Percentiles rank a stretch among this genome's conserved stretches.
These are phyloP conservation scores for Exophiala oligosperma DNA, from an alignment of 2,329 filamentous ascomycete genomes.

Conservation along the genomic window DNA sequence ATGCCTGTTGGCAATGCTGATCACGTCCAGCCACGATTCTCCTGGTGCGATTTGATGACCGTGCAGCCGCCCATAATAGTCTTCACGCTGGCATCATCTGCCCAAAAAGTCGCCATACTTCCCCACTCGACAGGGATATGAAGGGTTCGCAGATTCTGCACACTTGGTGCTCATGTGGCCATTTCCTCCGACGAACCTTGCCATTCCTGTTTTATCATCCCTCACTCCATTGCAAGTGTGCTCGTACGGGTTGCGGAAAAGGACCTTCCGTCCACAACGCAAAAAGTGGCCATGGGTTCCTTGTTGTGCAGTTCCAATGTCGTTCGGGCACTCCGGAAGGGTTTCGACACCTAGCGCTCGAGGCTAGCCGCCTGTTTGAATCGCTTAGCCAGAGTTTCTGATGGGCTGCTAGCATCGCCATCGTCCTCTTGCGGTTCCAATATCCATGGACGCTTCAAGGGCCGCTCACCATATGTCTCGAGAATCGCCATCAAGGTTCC, in stretches of 20 bases:
- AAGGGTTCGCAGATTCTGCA: neutral
- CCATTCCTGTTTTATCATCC: neutral
- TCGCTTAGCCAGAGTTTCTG: slow-evolving; percentile 63
- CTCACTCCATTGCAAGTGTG: no score
- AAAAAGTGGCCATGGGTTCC: neutral
- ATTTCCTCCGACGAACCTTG: neutral
- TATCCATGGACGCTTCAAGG: slow-evolving; percentile 37
- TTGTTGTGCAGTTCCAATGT: neutral
- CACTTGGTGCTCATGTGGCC: neutral
- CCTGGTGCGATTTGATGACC: neutral
- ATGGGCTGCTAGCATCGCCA: slow-evolving; percentile 48
- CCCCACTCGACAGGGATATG: neutral
- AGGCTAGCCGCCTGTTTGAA: slow-evolving; percentile 55
- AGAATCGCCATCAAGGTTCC: slow-evolving; percentile 90
- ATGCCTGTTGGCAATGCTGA: neutral
- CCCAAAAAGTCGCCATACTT: neutral
- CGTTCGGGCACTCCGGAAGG: neutral
- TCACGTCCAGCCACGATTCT: neutral
- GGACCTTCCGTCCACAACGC: slow-evolving; percentile 6
- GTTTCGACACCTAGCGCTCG: slow-evolving; percentile 17
- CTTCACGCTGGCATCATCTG: neutral
- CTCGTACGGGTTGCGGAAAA: neutral
- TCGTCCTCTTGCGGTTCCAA: slow-evolving; percentile 36
- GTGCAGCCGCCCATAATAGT: neutral
- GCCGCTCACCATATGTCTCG: slow-evolving; percentile 88